phyloP scores from a whole-genome alignment of 2,329 filamentous ascomycete genomes.

The Capronia americana region DNA sequence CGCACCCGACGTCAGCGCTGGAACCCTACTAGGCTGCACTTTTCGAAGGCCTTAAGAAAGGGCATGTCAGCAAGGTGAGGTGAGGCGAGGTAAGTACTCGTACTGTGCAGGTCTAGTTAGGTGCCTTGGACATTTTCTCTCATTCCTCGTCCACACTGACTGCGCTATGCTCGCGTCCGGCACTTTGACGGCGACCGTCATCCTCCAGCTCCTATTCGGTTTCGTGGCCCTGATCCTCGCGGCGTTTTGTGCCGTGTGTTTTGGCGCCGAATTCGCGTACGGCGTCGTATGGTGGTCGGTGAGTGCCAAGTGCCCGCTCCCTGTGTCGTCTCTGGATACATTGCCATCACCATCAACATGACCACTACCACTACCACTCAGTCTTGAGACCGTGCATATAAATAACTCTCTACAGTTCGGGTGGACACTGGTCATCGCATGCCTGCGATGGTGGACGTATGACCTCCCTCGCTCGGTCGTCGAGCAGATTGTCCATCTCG shows the following conservation, averaged over 20 bases:
- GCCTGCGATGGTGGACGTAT: conserved; percentile 13
- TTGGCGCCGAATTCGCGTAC: conserved; percentile 15
- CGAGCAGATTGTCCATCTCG: conserved; percentile 14
- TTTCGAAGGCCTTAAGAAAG: not conserved
- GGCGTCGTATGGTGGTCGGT: conserved; percentile 23
- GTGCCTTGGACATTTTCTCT: not conserved
- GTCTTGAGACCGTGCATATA: not conserved
- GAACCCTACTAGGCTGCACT: not conserved
- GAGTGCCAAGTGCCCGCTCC: not conserved
- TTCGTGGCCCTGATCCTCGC: conserved; percentile 17
- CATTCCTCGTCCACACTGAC: not conserved
- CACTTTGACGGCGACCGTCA: not conserved
- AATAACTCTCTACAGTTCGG: conserved; percentile 10
- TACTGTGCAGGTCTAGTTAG: not conserved
- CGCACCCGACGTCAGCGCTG: not conserved
- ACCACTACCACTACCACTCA: not conserved
- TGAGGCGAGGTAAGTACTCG: not conserved
- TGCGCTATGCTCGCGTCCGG: not conserved
- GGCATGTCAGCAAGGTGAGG: not conserved
- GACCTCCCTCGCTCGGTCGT: conserved; percentile 6
- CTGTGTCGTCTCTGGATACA: not conserved
- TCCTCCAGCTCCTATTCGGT: conserved; percentile 11
- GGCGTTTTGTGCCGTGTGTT: conserved; percentile 18
- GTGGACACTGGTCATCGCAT: conserved; percentile 10
- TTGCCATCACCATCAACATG: not conserved